Evolutionary conservation across 1,284 basidiomycete species (phyloP).

Genomic region (Irpex lacteus): DNA sequence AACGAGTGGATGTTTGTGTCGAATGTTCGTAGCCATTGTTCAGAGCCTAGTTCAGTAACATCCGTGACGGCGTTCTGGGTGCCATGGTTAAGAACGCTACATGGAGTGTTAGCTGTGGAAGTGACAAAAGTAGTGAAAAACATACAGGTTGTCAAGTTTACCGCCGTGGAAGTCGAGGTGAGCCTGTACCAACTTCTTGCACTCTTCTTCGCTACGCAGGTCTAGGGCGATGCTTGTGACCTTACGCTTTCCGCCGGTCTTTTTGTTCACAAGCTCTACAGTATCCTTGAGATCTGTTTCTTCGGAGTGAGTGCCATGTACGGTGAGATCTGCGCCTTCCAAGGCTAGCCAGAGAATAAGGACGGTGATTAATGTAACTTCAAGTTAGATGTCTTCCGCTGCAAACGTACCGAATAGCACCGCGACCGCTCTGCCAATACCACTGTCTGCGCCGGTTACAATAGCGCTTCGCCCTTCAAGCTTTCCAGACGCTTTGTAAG

Average conservation of each 20-base stretch:
- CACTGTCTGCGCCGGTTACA: conserved; percentile 50
- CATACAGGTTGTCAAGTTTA: conserved; percentile 43
- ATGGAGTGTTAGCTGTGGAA: neutral
- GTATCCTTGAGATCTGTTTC: conserved; percentile 43
- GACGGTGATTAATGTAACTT: neutral
- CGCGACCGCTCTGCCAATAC: conserved; percentile 41
- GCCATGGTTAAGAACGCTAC: conserved; percentile 50
- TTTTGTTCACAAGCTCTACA: conserved; percentile 37
- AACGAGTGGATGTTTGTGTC: conserved; percentile 47
- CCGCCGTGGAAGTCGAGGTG: conserved; percentile 38
- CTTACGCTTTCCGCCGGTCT: conserved; percentile 38
- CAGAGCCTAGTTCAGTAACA: conserved; percentile 39
- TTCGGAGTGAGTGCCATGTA: conserved; percentile 49
- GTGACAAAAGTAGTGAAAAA: neutral
- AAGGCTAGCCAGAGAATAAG: conserved; percentile 33
- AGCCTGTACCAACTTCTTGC: conserved; percentile 40
- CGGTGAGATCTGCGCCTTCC: conserved; percentile 56
- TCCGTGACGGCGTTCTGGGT: conserved; percentile 47
- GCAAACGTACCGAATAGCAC: conserved; percentile 32
- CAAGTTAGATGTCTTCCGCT: conserved; percentile 3
- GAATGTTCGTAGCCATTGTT: conserved; percentile 55
- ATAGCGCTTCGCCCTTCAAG: conserved; percentile 46
- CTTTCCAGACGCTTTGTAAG: conserved; percentile 39
- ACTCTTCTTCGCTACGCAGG: conserved; percentile 41
- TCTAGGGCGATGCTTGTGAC: conserved; percentile 41